A percentile compares a stretch with the other conserved stretches of the same genome.
phyloP scores from a whole-genome alignment of 768 basidiomycete species.

The Lactarius deliciosus region DNA sequence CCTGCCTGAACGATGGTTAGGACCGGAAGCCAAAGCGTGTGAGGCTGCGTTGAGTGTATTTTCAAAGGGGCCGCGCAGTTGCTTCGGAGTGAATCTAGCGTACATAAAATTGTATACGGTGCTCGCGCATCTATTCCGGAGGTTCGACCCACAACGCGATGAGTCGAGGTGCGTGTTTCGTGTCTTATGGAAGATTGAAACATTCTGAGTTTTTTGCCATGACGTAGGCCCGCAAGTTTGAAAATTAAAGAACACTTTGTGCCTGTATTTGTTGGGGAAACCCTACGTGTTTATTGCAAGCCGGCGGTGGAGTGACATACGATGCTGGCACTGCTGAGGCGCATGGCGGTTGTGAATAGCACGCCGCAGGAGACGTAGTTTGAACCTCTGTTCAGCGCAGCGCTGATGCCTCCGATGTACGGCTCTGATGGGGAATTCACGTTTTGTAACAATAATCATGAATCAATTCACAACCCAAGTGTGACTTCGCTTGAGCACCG shows the following conservation, averaged over 20 bases:
- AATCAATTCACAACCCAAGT: too few species aligned
- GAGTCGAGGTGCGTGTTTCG: constrained; percentile 23
- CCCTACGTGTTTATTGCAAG: constrained; percentile 18
- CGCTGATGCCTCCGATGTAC: too few species aligned
- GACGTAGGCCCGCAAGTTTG: constrained; percentile 18
- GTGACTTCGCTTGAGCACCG: too few species aligned
- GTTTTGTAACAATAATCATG: too few species aligned
- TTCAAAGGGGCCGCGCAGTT: constrained; percentile 47
- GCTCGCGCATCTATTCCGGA: constrained; percentile 43
- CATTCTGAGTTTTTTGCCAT: neutral
- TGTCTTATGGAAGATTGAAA: neutral
- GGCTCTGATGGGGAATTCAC: too few species aligned
- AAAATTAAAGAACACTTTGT: constrained; percentile 22
- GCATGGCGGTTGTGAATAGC: too few species aligned
- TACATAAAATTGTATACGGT: constrained; percentile 47
- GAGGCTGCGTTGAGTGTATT: constrained; percentile 46
- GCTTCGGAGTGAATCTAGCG: constrained; percentile 47
- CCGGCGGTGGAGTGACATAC: neutral
- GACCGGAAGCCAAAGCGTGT: constrained; percentile 37
- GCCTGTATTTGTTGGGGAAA: constrained; percentile 13
- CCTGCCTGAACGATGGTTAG: constrained; percentile 46
- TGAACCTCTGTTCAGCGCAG: too few species aligned
- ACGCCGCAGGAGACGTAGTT: too few species aligned
- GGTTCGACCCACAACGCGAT: constrained; percentile 38
- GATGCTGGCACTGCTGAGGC: too few species aligned